These are phyloP conservation scores for Paraconiothyrium sp. DNA, from an alignment of 2,329 filamentous ascomycete genomes.

Conservation along the genomic window DNA sequence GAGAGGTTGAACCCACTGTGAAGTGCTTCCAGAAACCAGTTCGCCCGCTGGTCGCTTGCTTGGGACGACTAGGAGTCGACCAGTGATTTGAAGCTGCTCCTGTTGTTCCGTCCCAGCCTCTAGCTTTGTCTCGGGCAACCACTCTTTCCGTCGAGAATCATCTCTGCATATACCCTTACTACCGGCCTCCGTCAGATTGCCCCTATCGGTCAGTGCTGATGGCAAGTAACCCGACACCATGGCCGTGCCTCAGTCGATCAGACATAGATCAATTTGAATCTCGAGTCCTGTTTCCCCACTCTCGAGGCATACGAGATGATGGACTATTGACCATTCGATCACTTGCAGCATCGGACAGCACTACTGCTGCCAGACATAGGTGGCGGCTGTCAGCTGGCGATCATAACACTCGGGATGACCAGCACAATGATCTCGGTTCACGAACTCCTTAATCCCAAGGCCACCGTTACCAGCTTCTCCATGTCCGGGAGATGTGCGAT, in stretches of 20 bases:
- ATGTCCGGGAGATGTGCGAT: constrained; percentile 1
- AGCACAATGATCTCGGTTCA: constrained; percentile 16
- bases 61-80: neutral
- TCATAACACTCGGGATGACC: constrained; percentile 23
- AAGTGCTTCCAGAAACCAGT: constrained; percentile 6
- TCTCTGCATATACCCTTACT: constrained; percentile 16
- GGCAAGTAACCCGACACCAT: constrained; percentile 22
- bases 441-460: constrained; percentile 19
- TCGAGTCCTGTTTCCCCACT: constrained; percentile 18
- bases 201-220: constrained; percentile 17
- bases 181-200: constrained; percentile 10
- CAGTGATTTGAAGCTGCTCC: constrained; percentile 14
- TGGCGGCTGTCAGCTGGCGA: constrained; percentile 37
- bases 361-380: constrained; percentile 28
- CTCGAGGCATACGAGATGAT: constrained; percentile 17
- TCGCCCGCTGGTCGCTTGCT: neutral
- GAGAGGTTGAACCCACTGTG: constrained; percentile 21
- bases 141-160: constrained; percentile 19
- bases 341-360: constrained; percentile 19
- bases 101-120: constrained; percentile 17
- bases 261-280: constrained; percentile 7
- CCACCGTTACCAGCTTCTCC: constrained; percentile 7
- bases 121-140: constrained; percentile 28
- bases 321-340: neutral
- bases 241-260: constrained; percentile 19